Evolutionary conservation across 306 rosid species (phyloP), one percentile per base, ranked within the genome.

Genomic region (Castanea sativa): DNA sequence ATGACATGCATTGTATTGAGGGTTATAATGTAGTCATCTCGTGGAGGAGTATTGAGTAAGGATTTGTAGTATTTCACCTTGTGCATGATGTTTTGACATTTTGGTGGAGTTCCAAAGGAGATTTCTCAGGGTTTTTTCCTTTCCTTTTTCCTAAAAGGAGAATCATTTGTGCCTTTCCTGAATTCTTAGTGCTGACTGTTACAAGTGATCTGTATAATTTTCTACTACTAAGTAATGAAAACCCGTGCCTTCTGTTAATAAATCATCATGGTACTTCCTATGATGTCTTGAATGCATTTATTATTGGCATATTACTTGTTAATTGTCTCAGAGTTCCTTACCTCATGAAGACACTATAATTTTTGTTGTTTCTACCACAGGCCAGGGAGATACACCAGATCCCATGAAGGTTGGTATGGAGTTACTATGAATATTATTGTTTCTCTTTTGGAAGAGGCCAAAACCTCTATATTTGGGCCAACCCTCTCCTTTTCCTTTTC

Each of bases 301-400:
- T 74, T 57, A 20, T 33, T 20, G 11, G 68, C 20, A 35, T 76
- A 77, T 56, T 43, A 20, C 73, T 49, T 58, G 59, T 86, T 78
- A 73, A 27, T 67, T 20, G 73, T 57, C 64, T 30, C 90, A 94
- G 99, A 86, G 79, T 73, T 56, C 80, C 59, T 83, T 95, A 76
- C 87, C 92, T 25, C 78, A 76, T 5, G 98, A 92, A 80, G 87
- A 77, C 33, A 89, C 92, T 80, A 88, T 90, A 65, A 78, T 91
- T 86, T 92, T 95, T 83, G 94, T 95, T 75, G 98, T 92, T 83
- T 95, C 98, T 61, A 95, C 99, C 65, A 92, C 99, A 2, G 97
- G 99, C 78, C 99, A 95, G 86, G 99, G 99, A 11, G 98, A 95
- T 75, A 51, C 97, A 71, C 98, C 98, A 32, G 93, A 91, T 88